phyloP scores from a whole-genome alignment of 73 alveolate species.

The Paramecium primaurelia region DNA sequence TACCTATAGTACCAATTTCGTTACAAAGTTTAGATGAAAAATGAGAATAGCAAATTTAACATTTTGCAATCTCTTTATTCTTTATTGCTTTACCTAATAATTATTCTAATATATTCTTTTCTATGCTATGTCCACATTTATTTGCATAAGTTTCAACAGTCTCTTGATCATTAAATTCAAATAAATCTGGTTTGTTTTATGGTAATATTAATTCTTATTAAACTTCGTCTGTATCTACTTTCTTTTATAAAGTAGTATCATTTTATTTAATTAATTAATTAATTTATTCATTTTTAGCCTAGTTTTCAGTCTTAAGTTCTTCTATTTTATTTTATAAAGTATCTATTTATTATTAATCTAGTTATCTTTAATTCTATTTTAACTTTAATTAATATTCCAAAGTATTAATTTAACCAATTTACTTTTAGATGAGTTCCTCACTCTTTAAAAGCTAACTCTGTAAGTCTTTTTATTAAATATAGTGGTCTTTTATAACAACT shows the following conservation, averaged over 20 bases:
- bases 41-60: not conserved
- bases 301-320: not conserved
- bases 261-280: no score
- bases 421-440: no score
- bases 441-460: no score
- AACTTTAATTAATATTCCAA: no score
- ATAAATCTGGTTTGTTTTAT: not conserved
- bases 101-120: not conserved
- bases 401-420: no score
- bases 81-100: not conserved
- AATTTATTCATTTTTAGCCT: not conserved
- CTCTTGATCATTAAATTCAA: not conserved
- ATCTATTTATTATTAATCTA: no score
- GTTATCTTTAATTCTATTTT: not conserved
- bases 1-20: not conserved
- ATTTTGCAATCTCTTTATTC: not conserved
- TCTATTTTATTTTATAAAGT: not conserved
- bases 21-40: not conserved
- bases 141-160: not conserved
- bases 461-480: not conserved
- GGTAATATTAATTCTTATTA: not conserved
- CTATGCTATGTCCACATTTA: not conserved
- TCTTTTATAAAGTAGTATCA: no score
- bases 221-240: not conserved
- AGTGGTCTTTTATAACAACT: no score